Percentiles rank a stretch among this genome's conserved stretches.
Evolutionary conservation across 768 basidiomycete species (phyloP).

Genomic region (Boletus patriciae): DNA sequence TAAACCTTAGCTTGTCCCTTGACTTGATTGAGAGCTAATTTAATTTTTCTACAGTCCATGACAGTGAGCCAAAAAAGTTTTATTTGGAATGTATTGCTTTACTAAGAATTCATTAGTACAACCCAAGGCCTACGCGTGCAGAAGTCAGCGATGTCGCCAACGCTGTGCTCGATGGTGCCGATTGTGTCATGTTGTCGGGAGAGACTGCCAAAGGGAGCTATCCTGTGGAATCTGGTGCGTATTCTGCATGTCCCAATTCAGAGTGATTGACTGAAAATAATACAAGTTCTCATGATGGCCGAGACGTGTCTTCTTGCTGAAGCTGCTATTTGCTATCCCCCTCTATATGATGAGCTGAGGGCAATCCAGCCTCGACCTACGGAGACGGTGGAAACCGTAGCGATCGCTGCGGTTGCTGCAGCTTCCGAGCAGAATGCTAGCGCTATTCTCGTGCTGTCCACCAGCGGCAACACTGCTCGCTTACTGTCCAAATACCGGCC

Average conservation of each 20-base stretch:
- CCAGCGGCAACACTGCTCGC: slow-evolving; percentile 94
- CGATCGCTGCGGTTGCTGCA: slow-evolving; percentile 94
- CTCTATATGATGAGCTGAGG: slow-evolving; percentile 87
- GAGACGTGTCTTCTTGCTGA: slow-evolving; percentile 98
- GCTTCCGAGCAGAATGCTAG: slow-evolving; percentile 92
- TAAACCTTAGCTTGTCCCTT: slow-evolving; percentile 31
- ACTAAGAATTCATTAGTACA: slow-evolving; percentile 62
- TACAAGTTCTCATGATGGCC: slow-evolving; percentile 95
- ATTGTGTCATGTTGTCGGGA: slow-evolving; percentile 99
- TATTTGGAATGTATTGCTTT: background rate
- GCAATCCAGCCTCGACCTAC: slow-evolving; percentile 82
- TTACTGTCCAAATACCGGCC: slow-evolving; percentile 97
- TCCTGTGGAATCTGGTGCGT: slow-evolving; percentile 89
- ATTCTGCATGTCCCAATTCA: background rate
- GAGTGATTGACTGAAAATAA: slow-evolving; percentile 7
- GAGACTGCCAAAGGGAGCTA: slow-evolving; percentile 98
- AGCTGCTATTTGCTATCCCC: slow-evolving; percentile 91
- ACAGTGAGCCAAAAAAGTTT: slow-evolving; percentile 53
- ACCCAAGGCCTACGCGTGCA: slow-evolving; percentile 97
- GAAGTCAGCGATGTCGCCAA: slow-evolving; percentile 99
- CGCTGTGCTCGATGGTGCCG: slow-evolving; percentile 96
- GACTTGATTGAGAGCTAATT: slow-evolving; percentile 10
- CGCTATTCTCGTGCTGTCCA: slow-evolving; percentile 95
- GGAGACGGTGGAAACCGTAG: slow-evolving; percentile 92
- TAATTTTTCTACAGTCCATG: slow-evolving; percentile 67